Evolutionary conservation across 2,329 filamentous ascomycete species (phyloP).

Genomic region (Knoxdaviesia proteae): DNA sequence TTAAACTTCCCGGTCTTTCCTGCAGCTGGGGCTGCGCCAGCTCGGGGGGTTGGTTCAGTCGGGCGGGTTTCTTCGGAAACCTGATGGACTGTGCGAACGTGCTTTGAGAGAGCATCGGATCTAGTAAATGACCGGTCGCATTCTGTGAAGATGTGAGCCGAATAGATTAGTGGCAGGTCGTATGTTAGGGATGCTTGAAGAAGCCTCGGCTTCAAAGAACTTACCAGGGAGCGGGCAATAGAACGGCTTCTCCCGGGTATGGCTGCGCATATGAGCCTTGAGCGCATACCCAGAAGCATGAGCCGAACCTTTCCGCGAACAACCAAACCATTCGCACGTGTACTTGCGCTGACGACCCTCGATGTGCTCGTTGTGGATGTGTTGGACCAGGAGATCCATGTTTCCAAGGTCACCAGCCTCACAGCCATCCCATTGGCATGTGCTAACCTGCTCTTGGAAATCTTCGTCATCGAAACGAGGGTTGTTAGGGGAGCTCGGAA

Average conservation of each 20-base stretch:
- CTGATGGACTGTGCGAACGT: conserved; percentile 97
- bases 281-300: conserved; percentile 92
- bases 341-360: conserved; percentile 89
- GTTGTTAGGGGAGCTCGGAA: conserved; percentile 50
- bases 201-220: conserved; percentile 6
- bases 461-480: conserved; percentile 54
- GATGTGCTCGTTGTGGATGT: conserved; percentile 86
- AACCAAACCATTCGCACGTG: conserved; percentile 94
- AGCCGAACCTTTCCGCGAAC: conserved; percentile 65
- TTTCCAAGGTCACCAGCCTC: conserved; percentile 49
- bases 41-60: conserved; percentile 43
- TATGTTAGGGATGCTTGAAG: neutral
- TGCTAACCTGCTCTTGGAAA: conserved; percentile 55
- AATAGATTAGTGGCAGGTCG: conserved; percentile 6
- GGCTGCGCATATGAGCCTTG: conserved; percentile 92
- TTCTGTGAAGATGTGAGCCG: conserved; percentile 31
- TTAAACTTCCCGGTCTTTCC: conserved; percentile 34
- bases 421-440: conserved; percentile 63
- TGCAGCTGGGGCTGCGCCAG: conserved; percentile 7
- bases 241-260: conserved; percentile 95
- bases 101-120: conserved; percentile 88
- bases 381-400: conserved; percentile 64
- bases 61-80: conserved; percentile 70
- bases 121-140: conserved; percentile 93
- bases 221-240: conserved; percentile 86